Conservation (phyloP, 2,329 filamentous ascomycete genomes). For the Sporothrix dimorphospora region DNA sequence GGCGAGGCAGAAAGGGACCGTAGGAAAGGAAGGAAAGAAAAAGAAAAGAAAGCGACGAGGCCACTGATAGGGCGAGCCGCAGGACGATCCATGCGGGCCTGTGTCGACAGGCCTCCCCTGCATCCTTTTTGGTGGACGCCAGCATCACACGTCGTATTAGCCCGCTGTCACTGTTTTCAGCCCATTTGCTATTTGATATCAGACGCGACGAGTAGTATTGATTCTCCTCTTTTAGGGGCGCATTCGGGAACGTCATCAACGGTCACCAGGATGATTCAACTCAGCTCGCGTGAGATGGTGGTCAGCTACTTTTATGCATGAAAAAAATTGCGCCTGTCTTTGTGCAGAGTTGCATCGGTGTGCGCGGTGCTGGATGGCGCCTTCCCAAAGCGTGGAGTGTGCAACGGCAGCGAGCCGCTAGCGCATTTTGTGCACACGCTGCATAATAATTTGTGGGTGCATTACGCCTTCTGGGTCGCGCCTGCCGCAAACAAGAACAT, state of each 20-base stretch:
- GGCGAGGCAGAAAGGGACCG: background rate
- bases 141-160: background rate
- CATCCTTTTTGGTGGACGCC: background rate
- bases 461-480: background rate
- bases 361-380: background rate
- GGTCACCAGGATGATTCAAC: background rate
- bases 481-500: background rate
- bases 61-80: slow-evolving; percentile 18
- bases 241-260: background rate
- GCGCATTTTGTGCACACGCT: background rate
- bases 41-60: background rate
- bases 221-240: background rate
- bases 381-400: slow-evolving; percentile 13
- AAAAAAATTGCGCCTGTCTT: background rate
- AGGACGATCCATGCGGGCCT: slow-evolving; percentile 8
- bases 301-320: background rate
- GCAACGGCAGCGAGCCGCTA: background rate
- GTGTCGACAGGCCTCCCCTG: background rate
- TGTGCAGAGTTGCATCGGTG: background rate
- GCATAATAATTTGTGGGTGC: background rate
- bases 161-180: background rate
- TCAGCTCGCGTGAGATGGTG: slow-evolving; percentile 2
- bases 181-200: background rate
- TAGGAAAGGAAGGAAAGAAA: background rate
- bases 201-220: background rate